Evolutionary conservation across 768 basidiomycete genomes (phyloP).

Genomic region (Amylocystis lapponica): DNA sequence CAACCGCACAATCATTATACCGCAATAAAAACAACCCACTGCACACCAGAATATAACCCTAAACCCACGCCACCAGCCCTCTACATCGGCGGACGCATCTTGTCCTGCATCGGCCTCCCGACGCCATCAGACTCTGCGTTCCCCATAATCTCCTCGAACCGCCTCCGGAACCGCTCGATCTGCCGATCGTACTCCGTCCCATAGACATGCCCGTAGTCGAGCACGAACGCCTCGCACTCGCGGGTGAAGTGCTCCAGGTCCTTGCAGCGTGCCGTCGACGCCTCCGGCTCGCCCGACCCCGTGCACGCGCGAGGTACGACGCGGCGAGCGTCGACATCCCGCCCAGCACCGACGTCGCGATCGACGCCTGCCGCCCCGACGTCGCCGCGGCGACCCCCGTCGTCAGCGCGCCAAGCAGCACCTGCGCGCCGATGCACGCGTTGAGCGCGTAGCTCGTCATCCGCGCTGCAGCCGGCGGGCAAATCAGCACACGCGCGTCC

Average conservation of each 20-base stretch:
- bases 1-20: too few species aligned
- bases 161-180: conserved; percentile 29
- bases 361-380: conserved; percentile 29
- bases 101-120: conserved; percentile 5
- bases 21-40: too few species aligned
- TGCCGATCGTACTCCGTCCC: conserved; percentile 28
- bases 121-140: conserved; percentile 23
- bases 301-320: conserved; percentile 64
- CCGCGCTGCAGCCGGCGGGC: conserved; percentile 20
- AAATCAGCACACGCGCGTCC: conserved; percentile 12
- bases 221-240: conserved; percentile 48
- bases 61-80: too few species aligned
- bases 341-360: conserved; percentile 40
- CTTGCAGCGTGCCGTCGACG: conserved; percentile 48
- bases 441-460: conserved; percentile 31
- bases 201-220: conserved; percentile 45
- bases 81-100: conserved; percentile 3
- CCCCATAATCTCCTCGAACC: conserved; percentile 45
- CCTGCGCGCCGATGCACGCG: conserved; percentile 55
- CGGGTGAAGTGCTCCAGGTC: conserved; percentile 66
- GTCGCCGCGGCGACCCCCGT: conserved; percentile 55
- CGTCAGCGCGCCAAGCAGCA: conserved; percentile 59
- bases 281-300: conserved; percentile 66
- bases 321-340: conserved; percentile 65
- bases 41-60: too few species aligned